Conservation (phyloP, 1,284 basidiomycete genomes). For the Singerocomus inundabilis region DNA sequence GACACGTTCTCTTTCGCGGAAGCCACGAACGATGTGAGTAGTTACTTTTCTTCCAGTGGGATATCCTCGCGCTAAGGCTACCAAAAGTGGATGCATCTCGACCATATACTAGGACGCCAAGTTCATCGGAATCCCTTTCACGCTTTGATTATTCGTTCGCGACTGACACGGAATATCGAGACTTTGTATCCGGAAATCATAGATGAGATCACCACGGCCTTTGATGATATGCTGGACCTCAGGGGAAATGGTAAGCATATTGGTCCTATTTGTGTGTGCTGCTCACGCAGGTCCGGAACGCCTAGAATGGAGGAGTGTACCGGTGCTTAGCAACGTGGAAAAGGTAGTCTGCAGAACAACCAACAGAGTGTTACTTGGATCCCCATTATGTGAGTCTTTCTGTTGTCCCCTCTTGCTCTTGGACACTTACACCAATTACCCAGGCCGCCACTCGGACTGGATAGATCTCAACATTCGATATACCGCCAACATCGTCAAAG, state of each 20-base stretch:
- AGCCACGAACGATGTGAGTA: constrained; percentile 35
- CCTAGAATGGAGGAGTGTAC: constrained; percentile 33
- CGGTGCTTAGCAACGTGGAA: constrained; percentile 15
- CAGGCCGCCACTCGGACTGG: constrained; percentile 43
- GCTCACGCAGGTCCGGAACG: background rate
- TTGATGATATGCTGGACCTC: constrained; percentile 5
- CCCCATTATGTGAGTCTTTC: constrained; percentile 36
- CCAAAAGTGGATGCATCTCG: constrained; percentile 17
- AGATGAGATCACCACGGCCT: constrained; percentile 34
- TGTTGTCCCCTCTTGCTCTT: background rate
- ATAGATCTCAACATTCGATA: constrained; percentile 36
- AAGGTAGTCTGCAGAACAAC: constrained; percentile 33
- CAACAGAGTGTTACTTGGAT: constrained; percentile 41
- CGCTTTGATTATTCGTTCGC: constrained; percentile 19
- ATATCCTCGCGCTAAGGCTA: too few relatives aligned
- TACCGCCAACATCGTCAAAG: constrained; percentile 33
- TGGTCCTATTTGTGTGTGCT: too few relatives aligned
- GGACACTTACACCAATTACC: background rate
- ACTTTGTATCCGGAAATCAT: constrained; percentile 26
- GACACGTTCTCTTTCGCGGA: constrained; percentile 7
- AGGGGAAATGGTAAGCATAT: too few relatives aligned
- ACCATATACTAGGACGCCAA: constrained; percentile 30
- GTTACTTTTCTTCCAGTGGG: background rate
- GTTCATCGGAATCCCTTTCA: constrained; percentile 31
- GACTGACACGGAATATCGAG: constrained; percentile 33